phyloP scores from a whole-genome alignment of 2,329 filamentous ascomycete species.

The Neonectria faginata region DNA sequence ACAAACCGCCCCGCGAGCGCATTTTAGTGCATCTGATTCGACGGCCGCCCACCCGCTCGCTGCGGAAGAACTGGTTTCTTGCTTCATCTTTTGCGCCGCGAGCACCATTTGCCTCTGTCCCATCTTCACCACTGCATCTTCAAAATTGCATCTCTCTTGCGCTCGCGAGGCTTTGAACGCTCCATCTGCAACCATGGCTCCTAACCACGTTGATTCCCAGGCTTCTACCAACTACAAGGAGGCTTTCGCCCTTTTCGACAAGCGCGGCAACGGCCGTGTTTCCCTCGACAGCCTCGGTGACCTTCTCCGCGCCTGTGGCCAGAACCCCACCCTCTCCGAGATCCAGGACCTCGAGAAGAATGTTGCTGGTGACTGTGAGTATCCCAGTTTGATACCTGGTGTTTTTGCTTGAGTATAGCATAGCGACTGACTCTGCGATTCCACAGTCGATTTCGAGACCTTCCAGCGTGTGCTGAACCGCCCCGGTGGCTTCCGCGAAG shows the following conservation, averaged over 20 bases:
- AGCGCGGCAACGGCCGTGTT: constrained; percentile 96
- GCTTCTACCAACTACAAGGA: constrained; percentile 99
- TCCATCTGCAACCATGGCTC: constrained; percentile 55
- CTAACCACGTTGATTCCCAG: constrained; percentile 68
- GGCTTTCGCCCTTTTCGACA: constrained; percentile 99
- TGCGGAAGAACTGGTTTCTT: constrained; percentile 42
- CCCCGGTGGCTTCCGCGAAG: constrained; percentile 97
- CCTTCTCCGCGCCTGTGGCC: constrained; percentile 93
- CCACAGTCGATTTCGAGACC: constrained; percentile 93
- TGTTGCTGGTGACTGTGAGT: constrained; percentile 91
- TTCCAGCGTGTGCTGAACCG: constrained; percentile 98
- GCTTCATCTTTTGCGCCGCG: constrained; percentile 32
- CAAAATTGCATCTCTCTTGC: constrained; percentile 1
- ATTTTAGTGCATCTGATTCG: constrained; percentile 49
- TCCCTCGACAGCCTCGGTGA: constrained; percentile 88
- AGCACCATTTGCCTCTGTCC: constrained; percentile 28
- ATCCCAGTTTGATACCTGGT: neutral
- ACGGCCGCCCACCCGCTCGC: constrained; percentile 39
- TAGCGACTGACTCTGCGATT: constrained; percentile 27
- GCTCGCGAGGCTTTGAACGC: constrained; percentile 19
- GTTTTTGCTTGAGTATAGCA: neutral
- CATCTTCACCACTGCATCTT: constrained; percentile 27
- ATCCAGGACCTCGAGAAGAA: constrained; percentile 92
- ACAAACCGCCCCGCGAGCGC: constrained; percentile 50
- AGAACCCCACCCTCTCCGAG: constrained; percentile 96